These are phyloP conservation scores for Hura crepitans DNA, from an alignment of 441 rosid genomes.

Conservation along the genomic window DNA sequence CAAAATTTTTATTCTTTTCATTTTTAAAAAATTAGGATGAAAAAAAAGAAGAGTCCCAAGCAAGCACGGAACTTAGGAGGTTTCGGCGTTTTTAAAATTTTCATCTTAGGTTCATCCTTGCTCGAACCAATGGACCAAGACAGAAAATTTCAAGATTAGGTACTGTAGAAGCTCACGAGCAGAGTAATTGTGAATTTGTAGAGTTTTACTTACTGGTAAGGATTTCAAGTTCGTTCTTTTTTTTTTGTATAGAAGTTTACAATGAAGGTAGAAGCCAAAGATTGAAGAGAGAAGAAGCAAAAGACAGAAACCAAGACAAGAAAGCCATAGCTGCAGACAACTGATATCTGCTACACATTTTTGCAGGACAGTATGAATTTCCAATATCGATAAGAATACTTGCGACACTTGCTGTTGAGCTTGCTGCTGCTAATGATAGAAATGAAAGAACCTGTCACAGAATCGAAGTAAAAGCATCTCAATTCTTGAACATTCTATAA, in stretches of 20 bases:
- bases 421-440: slow-evolving; percentile 66
- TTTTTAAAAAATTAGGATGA: too few relatives aligned
- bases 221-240: background rate
- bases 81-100: too few relatives aligned
- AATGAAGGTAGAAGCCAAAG: slow-evolving; percentile 61
- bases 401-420: slow-evolving; percentile 60
- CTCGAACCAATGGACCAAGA: too few relatives aligned
- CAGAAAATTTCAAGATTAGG: too few relatives aligned
- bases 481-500: background rate
- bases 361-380: slow-evolving; percentile 32
- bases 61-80: too few relatives aligned
- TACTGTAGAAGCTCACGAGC: slow-evolving; percentile 14
- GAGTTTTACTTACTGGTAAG: slow-evolving; percentile 11
- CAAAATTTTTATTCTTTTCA: too few relatives aligned
- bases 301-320: slow-evolving; percentile 60
- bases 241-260: slow-evolving; percentile 15
- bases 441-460: slow-evolving; percentile 49
- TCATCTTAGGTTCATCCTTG: too few relatives aligned
- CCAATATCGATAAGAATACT: slow-evolving; percentile 38
- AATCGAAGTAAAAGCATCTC: background rate
- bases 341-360: slow-evolving; percentile 53
- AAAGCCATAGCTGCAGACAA: slow-evolving; percentile 69
- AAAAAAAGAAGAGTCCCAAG: too few relatives aligned
- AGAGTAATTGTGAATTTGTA: slow-evolving; percentile 11
- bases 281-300: slow-evolving; percentile 62